These are phyloP conservation scores for Phaseolus coccineus DNA, from an alignment of 331 rosid genomes.

Conservation along the genomic window DNA sequence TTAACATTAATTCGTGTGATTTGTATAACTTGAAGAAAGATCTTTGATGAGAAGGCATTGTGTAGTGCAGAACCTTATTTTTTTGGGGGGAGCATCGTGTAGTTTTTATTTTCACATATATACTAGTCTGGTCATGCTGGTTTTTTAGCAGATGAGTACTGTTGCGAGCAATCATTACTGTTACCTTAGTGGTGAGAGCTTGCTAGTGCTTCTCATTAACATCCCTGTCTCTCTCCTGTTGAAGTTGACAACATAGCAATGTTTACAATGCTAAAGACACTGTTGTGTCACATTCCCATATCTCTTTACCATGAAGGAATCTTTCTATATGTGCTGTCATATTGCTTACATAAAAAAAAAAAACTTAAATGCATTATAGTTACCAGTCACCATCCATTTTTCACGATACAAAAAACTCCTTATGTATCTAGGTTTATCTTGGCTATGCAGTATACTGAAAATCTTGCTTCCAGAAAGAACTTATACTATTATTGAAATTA, in stretches of 20 bases:
- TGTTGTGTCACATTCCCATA: not conserved
- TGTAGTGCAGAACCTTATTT: not conserved
- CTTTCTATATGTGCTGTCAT: not conserved
- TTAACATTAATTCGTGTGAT: slow-evolving; percentile 1
- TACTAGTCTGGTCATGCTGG: not conserved
- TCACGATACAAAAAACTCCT: slow-evolving; percentile 2
- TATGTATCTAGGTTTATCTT: not conserved
- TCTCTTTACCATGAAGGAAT: slow-evolving; percentile 7
- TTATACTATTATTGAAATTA: not conserved
- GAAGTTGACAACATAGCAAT: not conserved
- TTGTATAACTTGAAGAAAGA: not conserved
- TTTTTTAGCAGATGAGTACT: not conserved
- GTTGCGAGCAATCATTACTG: not conserved
- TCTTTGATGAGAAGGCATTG: not conserved
- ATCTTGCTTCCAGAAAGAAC: slow-evolving; percentile 12
- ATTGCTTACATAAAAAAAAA: not conserved
- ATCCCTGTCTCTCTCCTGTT: slow-evolving; percentile 18
- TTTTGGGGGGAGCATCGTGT: not conserved
- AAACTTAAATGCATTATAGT: not conserved
- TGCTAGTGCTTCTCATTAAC: not conserved
- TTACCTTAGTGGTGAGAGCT: slow-evolving; percentile 5
- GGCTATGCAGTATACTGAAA: not conserved
- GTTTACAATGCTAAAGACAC: slow-evolving; percentile 3
- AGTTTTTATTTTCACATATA: not conserved
- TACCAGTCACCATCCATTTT: not conserved